Evolutionary conservation across 2,329 filamentous ascomycete genomes (phyloP), one percentile per base, ranked within the genome.

Genomic region (Trichoderma citrinoviride): DNA sequence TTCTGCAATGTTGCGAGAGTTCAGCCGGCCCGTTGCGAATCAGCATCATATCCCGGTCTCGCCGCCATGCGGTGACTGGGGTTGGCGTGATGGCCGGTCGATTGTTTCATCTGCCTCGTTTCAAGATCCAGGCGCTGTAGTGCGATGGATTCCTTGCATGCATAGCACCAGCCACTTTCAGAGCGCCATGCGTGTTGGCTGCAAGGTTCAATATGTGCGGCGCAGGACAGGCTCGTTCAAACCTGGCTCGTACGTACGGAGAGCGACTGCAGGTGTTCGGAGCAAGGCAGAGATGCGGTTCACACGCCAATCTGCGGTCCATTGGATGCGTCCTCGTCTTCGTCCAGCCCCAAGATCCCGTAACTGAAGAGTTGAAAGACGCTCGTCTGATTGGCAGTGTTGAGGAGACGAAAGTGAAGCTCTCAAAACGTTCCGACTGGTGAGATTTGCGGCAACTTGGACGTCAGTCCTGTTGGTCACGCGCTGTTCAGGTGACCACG

Each of bases 21-120:
- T 50, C 56, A 60, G 56, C 44, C 27, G 56, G 19, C n/a, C n/a
- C 37, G 56, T n/a, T 50, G 56, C 23, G n/a, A 60, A 44, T 60
- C 49, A 60, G 50, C 49, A 50, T 40, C 47, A 29, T 60, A 60
- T 60, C 56, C 56, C 10, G 44, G 56, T 37, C 29, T 37, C 33
- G 33, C 27, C 49, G 56, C 37, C 40, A 27, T 41, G 56, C 15
- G 56, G 27, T 49, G 56, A 60, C 56, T 15, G 29, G 56, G 56
- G 56, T 46, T 6, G 44, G 56, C 44, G 44, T 60, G 56, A 60
- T 60, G 56, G 56, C 25, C 47, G 49, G 46, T 46, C 49, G 54
- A 53, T 52, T 65, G 62, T 65, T 60, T 65, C 62, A 65, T 44
- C 47, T 41, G 55, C 47, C 25, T 60, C 27, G 55, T 60, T 65